Conservation (phyloP, 140 eudicot species). For the Cichorium intybus region DNA sequence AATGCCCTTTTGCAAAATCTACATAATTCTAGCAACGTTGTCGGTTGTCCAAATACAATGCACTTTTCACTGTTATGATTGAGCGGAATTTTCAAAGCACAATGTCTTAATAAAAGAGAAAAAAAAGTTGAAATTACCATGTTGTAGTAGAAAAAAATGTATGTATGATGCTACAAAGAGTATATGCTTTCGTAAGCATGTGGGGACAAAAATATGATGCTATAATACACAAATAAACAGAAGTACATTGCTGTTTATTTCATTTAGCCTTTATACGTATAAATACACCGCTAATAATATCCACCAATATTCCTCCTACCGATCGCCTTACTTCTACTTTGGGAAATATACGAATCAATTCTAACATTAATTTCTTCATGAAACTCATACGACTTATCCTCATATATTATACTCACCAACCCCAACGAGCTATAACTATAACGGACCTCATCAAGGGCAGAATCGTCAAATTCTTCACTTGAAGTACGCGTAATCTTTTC, state of each 20-base stretch:
- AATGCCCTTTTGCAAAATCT: background rate
- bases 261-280: background rate
- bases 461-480: constrained; percentile 19
- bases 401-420: constrained; percentile 50
- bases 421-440: constrained; percentile 42
- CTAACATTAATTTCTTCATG: constrained; percentile 36
- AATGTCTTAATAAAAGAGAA: no score
- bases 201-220: background rate
- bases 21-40: no score
- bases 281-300: constrained; percentile 13
- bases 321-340: constrained; percentile 41
- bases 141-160: no score
- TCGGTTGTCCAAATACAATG: no score
- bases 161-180: no score
- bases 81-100: no score
- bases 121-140: no score
- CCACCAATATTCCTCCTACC: constrained; percentile 24
- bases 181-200: no score
- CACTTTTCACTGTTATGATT: no score
- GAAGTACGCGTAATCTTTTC: constrained; percentile 8
- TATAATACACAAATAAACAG: background rate
- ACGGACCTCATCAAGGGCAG: constrained; percentile 3
- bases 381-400: constrained; percentile 49
- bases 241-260: background rate
- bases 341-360: constrained; percentile 25